Conservation (phyloP, 768 basidiomycete genomes). For the Glaciozyma martinii region DNA sequence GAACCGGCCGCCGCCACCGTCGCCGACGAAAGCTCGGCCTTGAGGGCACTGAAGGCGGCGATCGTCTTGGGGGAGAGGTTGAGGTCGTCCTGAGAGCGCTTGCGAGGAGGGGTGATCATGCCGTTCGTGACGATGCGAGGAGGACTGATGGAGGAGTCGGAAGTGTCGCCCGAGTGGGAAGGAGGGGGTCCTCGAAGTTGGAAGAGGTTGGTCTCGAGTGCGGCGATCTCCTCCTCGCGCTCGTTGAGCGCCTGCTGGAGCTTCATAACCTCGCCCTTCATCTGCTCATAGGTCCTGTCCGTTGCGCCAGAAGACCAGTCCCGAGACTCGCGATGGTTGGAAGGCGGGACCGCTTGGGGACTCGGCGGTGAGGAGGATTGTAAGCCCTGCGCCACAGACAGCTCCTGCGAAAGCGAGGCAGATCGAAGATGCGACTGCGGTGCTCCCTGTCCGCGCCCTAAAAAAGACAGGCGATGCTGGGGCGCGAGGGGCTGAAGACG, state of each 20-base stretch:
- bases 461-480: slow-evolving; percentile 32
- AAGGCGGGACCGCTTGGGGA: slow-evolving; percentile 36
- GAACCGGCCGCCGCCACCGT: slow-evolving; percentile 38
- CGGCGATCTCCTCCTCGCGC: slow-evolving; percentile 74
- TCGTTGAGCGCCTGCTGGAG: slow-evolving; percentile 85
- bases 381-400: slow-evolving; percentile 42
- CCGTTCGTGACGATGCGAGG: not conserved
- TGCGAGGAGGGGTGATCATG: slow-evolving; percentile 4
- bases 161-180: not conserved
- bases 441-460: slow-evolving; percentile 30
- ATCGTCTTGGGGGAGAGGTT: slow-evolving; percentile 60
- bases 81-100: not conserved
- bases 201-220: slow-evolving; percentile 17
- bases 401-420: slow-evolving; percentile 88
- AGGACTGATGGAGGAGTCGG: not conserved
- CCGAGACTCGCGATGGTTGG: slow-evolving; percentile 49
- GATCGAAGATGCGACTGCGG: slow-evolving; percentile 73
- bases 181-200: slow-evolving; percentile 1
- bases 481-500: slow-evolving; percentile 33
- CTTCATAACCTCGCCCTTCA: slow-evolving; percentile 92
- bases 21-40: slow-evolving; percentile 50
- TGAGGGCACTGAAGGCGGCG: slow-evolving; percentile 64
- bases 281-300: slow-evolving; percentile 72
- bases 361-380: slow-evolving; percentile 36
- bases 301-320: slow-evolving; percentile 49